These are phyloP conservation scores for Warburgia ugandensis DNA, from an alignment of 164 flowering plant genomes.

Conservation along the genomic window DNA sequence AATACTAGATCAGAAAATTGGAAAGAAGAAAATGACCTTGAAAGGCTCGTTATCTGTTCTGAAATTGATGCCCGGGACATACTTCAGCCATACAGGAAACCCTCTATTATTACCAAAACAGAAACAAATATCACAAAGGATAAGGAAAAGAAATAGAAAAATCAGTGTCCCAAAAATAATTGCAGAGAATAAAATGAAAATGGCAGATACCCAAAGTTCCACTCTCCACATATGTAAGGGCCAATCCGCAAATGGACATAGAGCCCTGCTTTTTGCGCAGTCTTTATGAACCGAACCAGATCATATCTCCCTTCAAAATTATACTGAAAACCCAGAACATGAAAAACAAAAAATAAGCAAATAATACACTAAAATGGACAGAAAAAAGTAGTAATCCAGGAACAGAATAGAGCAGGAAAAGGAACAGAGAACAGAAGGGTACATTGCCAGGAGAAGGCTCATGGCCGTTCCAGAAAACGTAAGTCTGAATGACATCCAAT, in stretches of 20 bases:
- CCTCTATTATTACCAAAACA: too few species aligned
- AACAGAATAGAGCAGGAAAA: not conserved
- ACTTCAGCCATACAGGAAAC: conserved; percentile 92
- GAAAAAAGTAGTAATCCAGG: conserved; percentile 31
- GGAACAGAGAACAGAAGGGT: conserved; percentile 7
- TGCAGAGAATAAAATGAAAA: too few species aligned
- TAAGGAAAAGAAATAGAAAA: too few species aligned
- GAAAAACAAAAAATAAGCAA: not conserved
- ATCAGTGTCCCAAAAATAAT: too few species aligned
- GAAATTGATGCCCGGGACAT: conserved; percentile 71
- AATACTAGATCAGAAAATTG: too few species aligned
- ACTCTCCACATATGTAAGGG: conserved; percentile 65
- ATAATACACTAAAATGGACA: not conserved
- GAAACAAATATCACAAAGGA: too few species aligned
- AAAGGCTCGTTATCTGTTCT: conserved; percentile 78
- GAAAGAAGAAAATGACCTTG: conserved; percentile 43
- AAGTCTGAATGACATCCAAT: conserved; percentile 19
- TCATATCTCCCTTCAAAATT: conserved; percentile 67
- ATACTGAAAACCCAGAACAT: conserved; percentile 31
- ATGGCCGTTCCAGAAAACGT: conserved; percentile 73
- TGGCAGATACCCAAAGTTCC: too few species aligned
- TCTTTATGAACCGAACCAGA: conserved; percentile 58
- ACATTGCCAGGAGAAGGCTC: conserved; percentile 74
- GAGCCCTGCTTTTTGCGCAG: conserved; percentile 54
- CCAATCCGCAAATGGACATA: conserved; percentile 74